Conservation (phyloP, 2,329 filamentous ascomycete species). For the Aspergillus viridinutans region DNA sequence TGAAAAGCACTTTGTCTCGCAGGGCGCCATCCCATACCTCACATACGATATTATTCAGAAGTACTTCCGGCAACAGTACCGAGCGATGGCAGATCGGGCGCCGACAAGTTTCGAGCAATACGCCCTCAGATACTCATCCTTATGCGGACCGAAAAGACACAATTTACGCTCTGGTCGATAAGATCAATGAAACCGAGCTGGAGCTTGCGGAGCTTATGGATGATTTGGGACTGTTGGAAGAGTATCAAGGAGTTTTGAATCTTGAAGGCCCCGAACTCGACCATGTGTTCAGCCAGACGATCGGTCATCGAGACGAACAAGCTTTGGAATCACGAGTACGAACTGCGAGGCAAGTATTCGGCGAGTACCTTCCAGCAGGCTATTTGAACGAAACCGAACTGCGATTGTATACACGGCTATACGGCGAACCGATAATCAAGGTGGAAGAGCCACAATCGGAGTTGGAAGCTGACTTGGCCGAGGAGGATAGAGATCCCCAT, state of each 20-base stretch:
- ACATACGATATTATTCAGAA: background rate
- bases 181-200: slow-evolving; percentile 33
- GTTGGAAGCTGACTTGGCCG: slow-evolving; percentile 19
- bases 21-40: slow-evolving; percentile 3
- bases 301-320: slow-evolving; percentile 29
- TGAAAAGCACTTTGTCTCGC: slow-evolving; percentile 10
- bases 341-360: slow-evolving; percentile 68
- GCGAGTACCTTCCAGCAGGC: slow-evolving; percentile 69
- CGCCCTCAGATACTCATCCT: slow-evolving; percentile 12
- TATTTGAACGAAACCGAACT: slow-evolving; percentile 69
- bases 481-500: slow-evolving; percentile 29
- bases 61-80: background rate
- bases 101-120: slow-evolving; percentile 21
- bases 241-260: slow-evolving; percentile 20
- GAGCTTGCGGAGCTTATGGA: slow-evolving; percentile 32
- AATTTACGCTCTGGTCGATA: slow-evolving; percentile 35
- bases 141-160: slow-evolving; percentile 23
- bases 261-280: slow-evolving; percentile 23
- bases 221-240: slow-evolving; percentile 30
- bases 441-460: slow-evolving; percentile 23
- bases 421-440: slow-evolving; percentile 62
- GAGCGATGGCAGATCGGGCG: slow-evolving; percentile 11
- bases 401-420: slow-evolving; percentile 71
- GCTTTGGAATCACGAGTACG: slow-evolving; percentile 51
- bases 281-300: slow-evolving; percentile 24